Evolutionary conservation across 441 rosid genomes (phyloP).

Genomic region (Syzygium malaccense): DNA sequence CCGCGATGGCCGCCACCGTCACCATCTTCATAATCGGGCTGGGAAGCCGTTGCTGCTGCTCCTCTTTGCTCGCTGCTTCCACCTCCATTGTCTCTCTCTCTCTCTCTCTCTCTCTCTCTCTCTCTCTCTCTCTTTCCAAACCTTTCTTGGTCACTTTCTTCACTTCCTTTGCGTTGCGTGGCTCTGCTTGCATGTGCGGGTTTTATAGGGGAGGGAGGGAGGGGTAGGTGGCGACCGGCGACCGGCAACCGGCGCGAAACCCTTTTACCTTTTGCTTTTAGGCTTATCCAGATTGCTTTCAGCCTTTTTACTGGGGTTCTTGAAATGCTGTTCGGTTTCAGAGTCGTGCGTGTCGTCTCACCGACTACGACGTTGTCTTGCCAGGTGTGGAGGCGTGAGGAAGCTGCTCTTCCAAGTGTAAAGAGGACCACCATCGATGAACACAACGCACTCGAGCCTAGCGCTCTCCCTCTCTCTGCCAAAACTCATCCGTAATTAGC

Average conservation of each 20-base stretch:
- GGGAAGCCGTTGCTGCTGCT: neutral
- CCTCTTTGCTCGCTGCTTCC: neutral
- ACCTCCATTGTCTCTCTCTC: neutral
- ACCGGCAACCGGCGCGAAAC: neutral
- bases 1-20: constrained; percentile 70
- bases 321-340: neutral
- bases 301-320: neutral
- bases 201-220: neutral
- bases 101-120: neutral
- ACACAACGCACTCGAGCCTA: neutral
- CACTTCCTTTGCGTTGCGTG: neutral
- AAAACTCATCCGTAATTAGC: neutral
- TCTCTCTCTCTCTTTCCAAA: neutral
- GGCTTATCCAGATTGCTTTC: neutral
- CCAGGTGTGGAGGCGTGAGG: neutral
- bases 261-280: neutral
- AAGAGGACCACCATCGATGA: neutral
- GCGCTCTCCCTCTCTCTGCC: neutral
- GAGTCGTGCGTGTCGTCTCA: neutral
- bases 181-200: neutral
- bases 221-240: neutral
- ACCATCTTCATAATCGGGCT: constrained; percentile 35
- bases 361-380: neutral
- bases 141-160: neutral
- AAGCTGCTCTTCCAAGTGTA: neutral